Percentiles rank a stretch among this genome's conserved stretches.
Conservation (phyloP, 2,329 filamentous ascomycete genomes). For the Phaeoacremonium minimum region DNA sequence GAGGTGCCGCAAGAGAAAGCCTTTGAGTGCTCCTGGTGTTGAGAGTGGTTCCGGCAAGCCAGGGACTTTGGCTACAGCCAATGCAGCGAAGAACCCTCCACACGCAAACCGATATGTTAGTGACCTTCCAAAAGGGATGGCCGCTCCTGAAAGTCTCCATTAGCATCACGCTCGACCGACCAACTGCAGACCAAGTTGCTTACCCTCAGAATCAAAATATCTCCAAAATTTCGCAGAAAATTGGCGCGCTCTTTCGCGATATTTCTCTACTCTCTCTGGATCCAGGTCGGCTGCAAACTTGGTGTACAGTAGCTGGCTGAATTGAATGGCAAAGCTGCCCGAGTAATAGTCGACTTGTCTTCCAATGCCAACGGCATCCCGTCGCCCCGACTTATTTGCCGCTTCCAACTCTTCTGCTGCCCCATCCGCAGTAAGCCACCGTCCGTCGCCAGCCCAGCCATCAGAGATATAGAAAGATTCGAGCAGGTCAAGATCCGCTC, state of each 20-base stretch:
- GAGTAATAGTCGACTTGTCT: constrained; percentile 47
- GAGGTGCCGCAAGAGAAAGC: constrained; percentile 41
- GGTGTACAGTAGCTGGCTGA: constrained; percentile 41
- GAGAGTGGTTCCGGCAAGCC: constrained; percentile 29
- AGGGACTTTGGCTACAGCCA: constrained; percentile 33
- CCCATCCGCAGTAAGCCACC: constrained; percentile 23
- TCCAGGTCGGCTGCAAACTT: constrained; percentile 37
- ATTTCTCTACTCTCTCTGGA: constrained; percentile 26
- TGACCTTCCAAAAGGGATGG: constrained; percentile 47
- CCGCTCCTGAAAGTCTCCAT: constrained; percentile 28
- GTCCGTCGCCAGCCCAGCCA: constrained; percentile 44
- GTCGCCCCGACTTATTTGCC: neutral
- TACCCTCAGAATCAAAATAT: constrained; percentile 42
- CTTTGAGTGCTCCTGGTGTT: constrained; percentile 35
- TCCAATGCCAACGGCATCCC: neutral
- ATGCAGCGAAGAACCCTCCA: constrained; percentile 41
- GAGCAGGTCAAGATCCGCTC: constrained; percentile 34
- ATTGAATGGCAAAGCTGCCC: constrained; percentile 49
- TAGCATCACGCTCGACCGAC: neutral
- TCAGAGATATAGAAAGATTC: constrained; percentile 38
- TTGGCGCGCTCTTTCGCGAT: constrained; percentile 29
- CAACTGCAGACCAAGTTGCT: neutral
- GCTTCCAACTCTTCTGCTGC: neutral
- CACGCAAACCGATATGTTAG: constrained; percentile 48
- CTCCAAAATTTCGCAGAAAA: constrained; percentile 38